phyloP scores from a whole-genome alignment of 192 early-diverging fungal genomes.

The Coemansia sp. region DNA sequence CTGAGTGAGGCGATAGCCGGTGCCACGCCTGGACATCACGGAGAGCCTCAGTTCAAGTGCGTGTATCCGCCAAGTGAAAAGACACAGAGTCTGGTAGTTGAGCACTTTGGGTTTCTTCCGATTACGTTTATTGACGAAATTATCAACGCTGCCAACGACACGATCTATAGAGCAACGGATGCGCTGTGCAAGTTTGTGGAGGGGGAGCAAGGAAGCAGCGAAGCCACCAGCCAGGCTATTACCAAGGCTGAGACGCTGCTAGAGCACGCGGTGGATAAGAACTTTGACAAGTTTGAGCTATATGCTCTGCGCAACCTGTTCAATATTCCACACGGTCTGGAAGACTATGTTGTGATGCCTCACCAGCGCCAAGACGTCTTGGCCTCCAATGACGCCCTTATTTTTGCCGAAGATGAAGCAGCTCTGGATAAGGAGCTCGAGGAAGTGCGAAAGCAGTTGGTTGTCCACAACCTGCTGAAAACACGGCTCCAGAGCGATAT shows the following conservation, averaged over 20 bases:
- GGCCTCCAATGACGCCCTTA: slow-evolving; percentile 4
- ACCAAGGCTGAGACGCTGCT: slow-evolving; percentile 75
- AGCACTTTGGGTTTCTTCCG: slow-evolving; percentile 81
- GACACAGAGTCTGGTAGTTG: slow-evolving; percentile 59
- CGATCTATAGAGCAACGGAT: slow-evolving; percentile 69
- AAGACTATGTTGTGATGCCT: slow-evolving; percentile 44
- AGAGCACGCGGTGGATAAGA: slow-evolving; percentile 75
- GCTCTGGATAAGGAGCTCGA: slow-evolving; percentile 43
- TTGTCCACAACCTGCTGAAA: slow-evolving; percentile 36
- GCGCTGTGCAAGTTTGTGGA: slow-evolving; percentile 70
- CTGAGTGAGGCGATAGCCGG: slow-evolving; percentile 36
- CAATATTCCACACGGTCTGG: slow-evolving; percentile 58
- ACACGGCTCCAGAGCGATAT: slow-evolving; percentile 29
- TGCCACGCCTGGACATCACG: slow-evolving; percentile 39
- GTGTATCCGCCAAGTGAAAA: slow-evolving; percentile 52
- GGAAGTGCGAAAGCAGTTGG: slow-evolving; percentile 33
- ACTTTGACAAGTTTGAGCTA: slow-evolving; percentile 83
- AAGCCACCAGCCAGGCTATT: slow-evolving; percentile 59
- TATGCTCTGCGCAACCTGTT: slow-evolving; percentile 77
- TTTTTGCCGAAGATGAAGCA: slow-evolving; percentile 46
- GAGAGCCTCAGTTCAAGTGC: slow-evolving; percentile 34
- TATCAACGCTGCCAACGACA: slow-evolving; percentile 73
- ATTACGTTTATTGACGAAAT: slow-evolving; percentile 82
- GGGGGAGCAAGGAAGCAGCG: slow-evolving; percentile 54
- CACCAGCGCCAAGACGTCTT: slow-evolving; percentile 18